phyloP scores from a whole-genome alignment of 2,329 filamentous ascomycete genomes.

The Sclerotinia borealis region DNA sequence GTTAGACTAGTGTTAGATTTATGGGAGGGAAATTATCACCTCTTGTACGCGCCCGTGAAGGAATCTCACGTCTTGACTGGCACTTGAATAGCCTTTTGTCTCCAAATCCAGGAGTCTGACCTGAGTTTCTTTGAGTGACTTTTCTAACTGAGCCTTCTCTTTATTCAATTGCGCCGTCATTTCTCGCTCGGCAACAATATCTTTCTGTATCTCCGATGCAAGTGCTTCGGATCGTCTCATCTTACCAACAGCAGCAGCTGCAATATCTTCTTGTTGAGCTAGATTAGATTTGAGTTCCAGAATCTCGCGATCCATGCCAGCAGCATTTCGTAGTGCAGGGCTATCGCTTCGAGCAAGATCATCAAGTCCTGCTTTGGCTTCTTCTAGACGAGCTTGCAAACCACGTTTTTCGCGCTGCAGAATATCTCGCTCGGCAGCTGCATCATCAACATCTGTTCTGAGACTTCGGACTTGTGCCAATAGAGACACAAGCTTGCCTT shows the following conservation, averaged over 20 bases:
- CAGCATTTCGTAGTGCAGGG: slow-evolving; percentile 83
- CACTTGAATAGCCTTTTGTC: slow-evolving; percentile 92
- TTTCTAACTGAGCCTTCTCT: slow-evolving; percentile 85
- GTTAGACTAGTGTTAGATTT: slow-evolving; percentile 14
- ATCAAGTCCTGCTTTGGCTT: slow-evolving; percentile 83
- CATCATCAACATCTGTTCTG: slow-evolving; percentile 78
- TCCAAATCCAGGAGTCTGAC: slow-evolving; percentile 87
- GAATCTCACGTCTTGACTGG: slow-evolving; percentile 92
- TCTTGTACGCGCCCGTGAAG: slow-evolving; percentile 91
- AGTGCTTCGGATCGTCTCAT: slow-evolving; percentile 92
- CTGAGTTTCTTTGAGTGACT: slow-evolving; percentile 83
- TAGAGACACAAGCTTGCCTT: slow-evolving; percentile 84
- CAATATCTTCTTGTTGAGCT: slow-evolving; percentile 90
- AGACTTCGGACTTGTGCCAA: slow-evolving; percentile 84
- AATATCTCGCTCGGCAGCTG: slow-evolving; percentile 76
- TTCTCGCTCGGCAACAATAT: slow-evolving; percentile 81
- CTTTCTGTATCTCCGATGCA: slow-evolving; percentile 84
- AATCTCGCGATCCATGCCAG: slow-evolving; percentile 80
- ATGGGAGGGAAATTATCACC: slow-evolving; percentile 47
- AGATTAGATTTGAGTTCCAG: slow-evolving; percentile 83
- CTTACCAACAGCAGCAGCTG: slow-evolving; percentile 86
- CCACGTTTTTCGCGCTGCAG: slow-evolving; percentile 85
- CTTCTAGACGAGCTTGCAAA: slow-evolving; percentile 75
- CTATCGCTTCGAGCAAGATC: slow-evolving; percentile 81
- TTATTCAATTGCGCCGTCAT: slow-evolving; percentile 75